These are phyloP conservation scores for Alternaria viburni DNA, from an alignment of 2,329 filamentous ascomycete genomes.

Conservation along the genomic window DNA sequence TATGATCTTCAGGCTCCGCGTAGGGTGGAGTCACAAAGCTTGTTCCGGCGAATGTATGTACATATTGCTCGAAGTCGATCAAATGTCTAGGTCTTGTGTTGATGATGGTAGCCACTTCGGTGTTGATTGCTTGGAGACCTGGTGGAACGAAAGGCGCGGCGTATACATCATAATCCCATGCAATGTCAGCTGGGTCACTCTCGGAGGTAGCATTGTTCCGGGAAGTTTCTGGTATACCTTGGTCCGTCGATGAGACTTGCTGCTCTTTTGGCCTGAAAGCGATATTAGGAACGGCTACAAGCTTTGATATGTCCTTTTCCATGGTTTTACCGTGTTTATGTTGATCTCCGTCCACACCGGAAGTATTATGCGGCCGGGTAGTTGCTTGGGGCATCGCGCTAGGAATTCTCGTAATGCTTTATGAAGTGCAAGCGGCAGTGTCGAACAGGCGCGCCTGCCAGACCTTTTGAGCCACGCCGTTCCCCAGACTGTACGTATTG, in stretches of 20 bases:
- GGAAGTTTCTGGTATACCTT: not conserved
- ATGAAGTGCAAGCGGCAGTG: not conserved
- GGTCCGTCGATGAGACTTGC: not conserved
- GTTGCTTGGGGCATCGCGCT: not conserved
- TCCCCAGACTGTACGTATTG: not conserved
- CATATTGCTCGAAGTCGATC: conserved; percentile 25
- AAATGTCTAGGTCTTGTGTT: conserved; percentile 15
- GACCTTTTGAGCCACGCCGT: not conserved
- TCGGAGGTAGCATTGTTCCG: not conserved
- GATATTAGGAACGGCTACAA: conserved; percentile 11
- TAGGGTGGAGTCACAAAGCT: conserved; percentile 16
- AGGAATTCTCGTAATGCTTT: not conserved
- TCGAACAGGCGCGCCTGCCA: too few species aligned
- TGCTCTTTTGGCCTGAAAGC: not conserved
- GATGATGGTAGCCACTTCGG: conserved; percentile 5
- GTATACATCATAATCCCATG: conserved; percentile 29
- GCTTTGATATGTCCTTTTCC: not conserved
- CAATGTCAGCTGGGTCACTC: not conserved
- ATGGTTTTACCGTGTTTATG: not conserved
- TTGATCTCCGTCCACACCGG: not conserved
- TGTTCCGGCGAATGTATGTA: conserved; percentile 23
- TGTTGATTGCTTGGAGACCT: conserved; percentile 23
- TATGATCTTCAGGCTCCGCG: not conserved
- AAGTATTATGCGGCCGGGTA: not conserved
- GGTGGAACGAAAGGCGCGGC: conserved; percentile 26